Evolutionary conservation across 2,329 filamentous ascomycete genomes (phyloP).

Genomic region (Eurotiales sp.): DNA sequence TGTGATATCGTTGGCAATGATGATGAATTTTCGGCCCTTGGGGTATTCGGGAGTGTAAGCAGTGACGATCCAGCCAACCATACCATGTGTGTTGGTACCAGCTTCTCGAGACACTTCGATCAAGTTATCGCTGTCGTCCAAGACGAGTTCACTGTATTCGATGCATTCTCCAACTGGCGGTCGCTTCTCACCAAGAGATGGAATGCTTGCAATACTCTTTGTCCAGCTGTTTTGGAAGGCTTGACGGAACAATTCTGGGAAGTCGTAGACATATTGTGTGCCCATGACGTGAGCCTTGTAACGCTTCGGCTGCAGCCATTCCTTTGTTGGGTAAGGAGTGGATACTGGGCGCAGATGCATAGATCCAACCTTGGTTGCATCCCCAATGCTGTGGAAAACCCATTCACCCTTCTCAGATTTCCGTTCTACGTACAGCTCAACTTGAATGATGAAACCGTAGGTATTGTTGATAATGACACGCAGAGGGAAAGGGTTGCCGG

Average conservation of each 20-base stretch:
- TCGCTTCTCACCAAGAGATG: conserved; percentile 72
- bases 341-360: conserved; percentile 91
- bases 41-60: conserved; percentile 96
- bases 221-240: conserved; percentile 94
- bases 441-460: conserved; percentile 93
- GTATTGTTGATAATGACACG: conserved; percentile 98
- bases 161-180: conserved; percentile 86
- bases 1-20: conserved; percentile 98
- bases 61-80: conserved; percentile 97
- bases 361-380: conserved; percentile 88
- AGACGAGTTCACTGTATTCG: conserved; percentile 86
- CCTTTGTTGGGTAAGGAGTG: conserved; percentile 95
- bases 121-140: conserved; percentile 89
- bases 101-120: conserved; percentile 92
- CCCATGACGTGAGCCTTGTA: conserved; percentile 99
- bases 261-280: conserved; percentile 98
- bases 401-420: conserved; percentile 98
- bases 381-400: conserved; percentile 97
- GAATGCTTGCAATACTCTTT: conserved; percentile 69
- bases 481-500: conserved; percentile 81
- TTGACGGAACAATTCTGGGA: conserved; percentile 98
- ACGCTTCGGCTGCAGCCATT: conserved; percentile 96
- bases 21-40: conserved; percentile 83
- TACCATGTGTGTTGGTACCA: conserved; percentile 92
- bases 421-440: conserved; percentile 95